A percentile compares a stretch with the other conserved stretches of the same genome.
Conservation (phyloP, 768 basidiomycete genomes). For the Auriculariales sp. region DNA sequence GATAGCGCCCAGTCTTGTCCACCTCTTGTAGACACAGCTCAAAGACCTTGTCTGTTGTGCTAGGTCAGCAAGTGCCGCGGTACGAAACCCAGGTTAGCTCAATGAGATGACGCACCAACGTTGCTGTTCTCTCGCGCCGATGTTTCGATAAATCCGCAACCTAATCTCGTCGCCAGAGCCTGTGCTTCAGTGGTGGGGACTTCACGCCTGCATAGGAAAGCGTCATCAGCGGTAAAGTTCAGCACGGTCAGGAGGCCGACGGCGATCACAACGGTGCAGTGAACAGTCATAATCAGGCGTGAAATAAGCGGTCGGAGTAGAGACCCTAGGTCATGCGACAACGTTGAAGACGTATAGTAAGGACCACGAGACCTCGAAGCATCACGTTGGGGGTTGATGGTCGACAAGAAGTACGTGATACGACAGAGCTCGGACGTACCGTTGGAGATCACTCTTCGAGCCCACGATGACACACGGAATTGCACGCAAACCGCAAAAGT, state of each 20-base stretch:
- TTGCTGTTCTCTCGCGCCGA: constrained; percentile 79
- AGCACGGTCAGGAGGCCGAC: constrained; percentile 8
- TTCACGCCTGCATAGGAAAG: constrained; percentile 30
- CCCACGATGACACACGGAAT: constrained; percentile 93
- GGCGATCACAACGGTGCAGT: no score
- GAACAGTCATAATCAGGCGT: no score
- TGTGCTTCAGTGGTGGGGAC: constrained; percentile 63
- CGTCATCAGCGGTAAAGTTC: constrained; percentile 14
- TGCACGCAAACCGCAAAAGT: constrained; percentile 69
- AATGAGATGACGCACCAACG: constrained; percentile 49
- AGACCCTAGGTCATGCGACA: no score
- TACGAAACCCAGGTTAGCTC: constrained; percentile 1
- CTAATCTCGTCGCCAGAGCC: constrained; percentile 53
- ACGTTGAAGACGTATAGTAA: constrained; percentile 1
- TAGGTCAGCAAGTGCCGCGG: constrained; percentile 1
- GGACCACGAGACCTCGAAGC: constrained; percentile 7
- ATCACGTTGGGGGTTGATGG: background rate
- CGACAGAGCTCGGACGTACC: constrained; percentile 37
- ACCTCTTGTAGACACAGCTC: constrained; percentile 75
- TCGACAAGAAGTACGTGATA: constrained; percentile 2
- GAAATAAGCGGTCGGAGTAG: no score
- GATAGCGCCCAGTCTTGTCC: constrained; percentile 53
- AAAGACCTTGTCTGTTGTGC: constrained; percentile 57
- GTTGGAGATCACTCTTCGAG: constrained; percentile 73
- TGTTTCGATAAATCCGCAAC: constrained; percentile 76